phyloP scores from a whole-genome alignment of 805 yeast genomes.

The Kuraishia piskuri region DNA sequence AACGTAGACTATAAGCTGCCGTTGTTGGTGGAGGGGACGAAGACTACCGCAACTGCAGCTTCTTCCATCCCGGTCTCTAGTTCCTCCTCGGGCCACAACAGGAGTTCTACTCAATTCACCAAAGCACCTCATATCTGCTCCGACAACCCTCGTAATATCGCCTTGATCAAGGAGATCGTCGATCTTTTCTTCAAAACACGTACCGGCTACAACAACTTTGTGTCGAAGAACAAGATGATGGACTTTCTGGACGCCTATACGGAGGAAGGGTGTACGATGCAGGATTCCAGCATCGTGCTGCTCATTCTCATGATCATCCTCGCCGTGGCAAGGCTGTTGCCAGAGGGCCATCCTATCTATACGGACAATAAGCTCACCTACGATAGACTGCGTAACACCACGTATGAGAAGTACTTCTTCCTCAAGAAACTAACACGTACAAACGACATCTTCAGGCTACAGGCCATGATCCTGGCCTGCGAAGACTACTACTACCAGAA shows the following conservation, averaged over 20 bases:
- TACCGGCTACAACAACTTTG: neutral
- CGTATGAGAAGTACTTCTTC: constrained; percentile 1
- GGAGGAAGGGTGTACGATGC: neutral
- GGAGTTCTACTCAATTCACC: neutral
- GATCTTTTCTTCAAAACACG: constrained; percentile 1
- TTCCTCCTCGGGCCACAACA: no score
- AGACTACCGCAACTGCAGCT: no score
- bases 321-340: neutral
- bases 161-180: neutral
- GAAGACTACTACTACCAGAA: constrained; percentile 4
- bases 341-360: neutral
- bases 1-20: neutral
- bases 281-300: neutral
- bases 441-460: neutral
- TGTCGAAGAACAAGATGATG: neutral
- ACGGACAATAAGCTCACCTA: neutral
- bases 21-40: neutral
- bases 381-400: neutral
- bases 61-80: no score
- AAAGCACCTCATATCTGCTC: neutral
- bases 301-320: neutral
- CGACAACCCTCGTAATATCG: neutral
- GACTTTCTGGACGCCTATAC: neutral
- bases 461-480: constrained; percentile 2
- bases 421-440: neutral